Percentiles rank a stretch among this genome's conserved stretches.
Conservation (phyloP, 192 early-diverging fungal species). For the Coemansia sp. region DNA sequence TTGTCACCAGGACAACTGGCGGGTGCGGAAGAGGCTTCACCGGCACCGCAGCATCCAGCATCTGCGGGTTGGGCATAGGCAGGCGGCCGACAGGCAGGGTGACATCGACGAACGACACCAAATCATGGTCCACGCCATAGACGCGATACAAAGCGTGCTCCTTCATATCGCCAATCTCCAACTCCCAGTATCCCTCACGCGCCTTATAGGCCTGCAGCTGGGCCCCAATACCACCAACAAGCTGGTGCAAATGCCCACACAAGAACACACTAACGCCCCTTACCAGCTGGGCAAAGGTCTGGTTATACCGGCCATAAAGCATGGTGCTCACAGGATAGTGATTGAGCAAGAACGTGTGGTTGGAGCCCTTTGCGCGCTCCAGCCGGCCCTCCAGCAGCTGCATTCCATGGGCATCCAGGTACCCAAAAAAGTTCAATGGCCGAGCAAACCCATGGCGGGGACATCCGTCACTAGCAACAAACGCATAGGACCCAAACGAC, state of each 20-base stretch:
- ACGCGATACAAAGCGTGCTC: constrained; percentile 82
- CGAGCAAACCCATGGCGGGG: constrained; percentile 68
- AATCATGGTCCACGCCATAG: constrained; percentile 81
- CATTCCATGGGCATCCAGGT: constrained; percentile 73
- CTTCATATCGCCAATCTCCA: constrained; percentile 91
- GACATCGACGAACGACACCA: constrained; percentile 79
- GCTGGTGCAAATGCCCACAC: constrained; percentile 84
- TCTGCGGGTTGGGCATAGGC: constrained; percentile 51
- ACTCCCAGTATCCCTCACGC: constrained; percentile 66
- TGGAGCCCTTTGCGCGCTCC: constrained; percentile 57
- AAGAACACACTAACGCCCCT: constrained; percentile 70
- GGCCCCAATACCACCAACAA: constrained; percentile 57
- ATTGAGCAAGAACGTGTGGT: constrained; percentile 44
- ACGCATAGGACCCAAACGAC: constrained; percentile 74
- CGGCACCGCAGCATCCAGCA: constrained; percentile 14
- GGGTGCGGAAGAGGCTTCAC: constrained; percentile 51
- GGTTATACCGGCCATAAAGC: constrained; percentile 65
- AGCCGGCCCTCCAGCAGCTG: constrained; percentile 62
- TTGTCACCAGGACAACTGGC: constrained; percentile 81
- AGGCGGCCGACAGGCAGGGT: constrained; percentile 61
- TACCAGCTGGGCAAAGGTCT: constrained; percentile 61
- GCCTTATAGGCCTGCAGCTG: constrained; percentile 66
- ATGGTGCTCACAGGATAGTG: constrained; percentile 83
- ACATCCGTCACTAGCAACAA: constrained; percentile 82
- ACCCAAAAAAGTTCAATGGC: constrained; percentile 91